Percentiles rank a stretch among this genome's conserved stretches.
These are phyloP conservation scores for Phymatotrichopsis omnivora DNA, from an alignment of 2,329 filamentous ascomycete genomes.

Conservation along the genomic window DNA sequence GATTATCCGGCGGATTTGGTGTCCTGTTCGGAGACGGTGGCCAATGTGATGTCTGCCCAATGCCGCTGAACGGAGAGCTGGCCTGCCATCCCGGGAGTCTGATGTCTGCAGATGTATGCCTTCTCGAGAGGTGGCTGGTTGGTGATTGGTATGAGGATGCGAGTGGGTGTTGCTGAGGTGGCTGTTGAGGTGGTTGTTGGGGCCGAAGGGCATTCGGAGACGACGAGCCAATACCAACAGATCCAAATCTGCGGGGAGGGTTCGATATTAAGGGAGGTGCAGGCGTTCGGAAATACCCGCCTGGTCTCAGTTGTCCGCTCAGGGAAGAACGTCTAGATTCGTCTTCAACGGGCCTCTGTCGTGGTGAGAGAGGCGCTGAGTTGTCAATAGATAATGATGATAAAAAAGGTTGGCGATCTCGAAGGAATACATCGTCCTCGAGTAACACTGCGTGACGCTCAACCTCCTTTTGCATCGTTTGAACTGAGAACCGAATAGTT, in stretches of 20 bases:
- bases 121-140: conserved; percentile 61
- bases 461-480: conserved; percentile 53
- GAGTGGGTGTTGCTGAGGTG: conserved; percentile 52
- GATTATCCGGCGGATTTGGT: conserved; percentile 45
- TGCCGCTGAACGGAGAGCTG: conserved; percentile 34
- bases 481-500: too few relatives aligned
- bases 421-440: conserved; percentile 55
- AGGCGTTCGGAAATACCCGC: conserved; percentile 58
- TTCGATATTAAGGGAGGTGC: conserved; percentile 73
- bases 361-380: conserved; percentile 66
- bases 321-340: conserved; percentile 66
- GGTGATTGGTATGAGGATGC: conserved; percentile 53
- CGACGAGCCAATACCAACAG: conserved; percentile 59
- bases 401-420: conserved; percentile 58
- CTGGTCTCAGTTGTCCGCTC: conserved; percentile 49
- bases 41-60: conserved; percentile 51
- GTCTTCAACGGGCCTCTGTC: conserved; percentile 68
- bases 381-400: conserved; percentile 50
- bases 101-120: conserved; percentile 94
- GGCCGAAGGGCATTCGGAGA: conserved; percentile 65
- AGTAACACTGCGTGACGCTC: conserved; percentile 48
- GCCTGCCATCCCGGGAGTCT: conserved; percentile 71
- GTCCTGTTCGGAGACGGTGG: conserved; percentile 52
- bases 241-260: conserved; percentile 72
- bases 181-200: conserved; percentile 53